phyloP scores from a whole-genome alignment of 208 protist species.

The Spongospora subterranea region DNA sequence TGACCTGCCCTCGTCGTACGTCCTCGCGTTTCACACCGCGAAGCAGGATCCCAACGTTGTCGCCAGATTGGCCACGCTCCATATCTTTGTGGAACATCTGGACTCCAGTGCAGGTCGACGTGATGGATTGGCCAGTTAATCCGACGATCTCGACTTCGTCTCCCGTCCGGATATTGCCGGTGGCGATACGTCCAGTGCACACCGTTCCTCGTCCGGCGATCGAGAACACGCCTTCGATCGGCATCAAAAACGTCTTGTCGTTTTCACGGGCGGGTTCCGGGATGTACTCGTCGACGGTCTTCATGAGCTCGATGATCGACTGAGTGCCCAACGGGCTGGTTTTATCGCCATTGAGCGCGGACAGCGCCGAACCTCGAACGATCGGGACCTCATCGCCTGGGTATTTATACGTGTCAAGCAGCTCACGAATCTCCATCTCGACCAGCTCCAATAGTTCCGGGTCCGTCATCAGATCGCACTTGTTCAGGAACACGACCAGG shows the following conservation, averaged over 20 bases:
- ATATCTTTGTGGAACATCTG: conserved; percentile 75
- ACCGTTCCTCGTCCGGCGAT: conserved; percentile 90
- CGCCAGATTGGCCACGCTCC: conserved; percentile 91
- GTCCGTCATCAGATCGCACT: conserved; percentile 89
- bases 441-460: conserved; percentile 89
- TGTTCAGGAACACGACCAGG: conserved; percentile 98
- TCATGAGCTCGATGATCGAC: conserved; percentile 88
- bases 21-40: conserved; percentile 87
- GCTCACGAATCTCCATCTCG: conserved; percentile 91
- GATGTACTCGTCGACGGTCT: conserved; percentile 88
- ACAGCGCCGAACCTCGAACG: conserved; percentile 90
- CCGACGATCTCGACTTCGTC: conserved; percentile 95
- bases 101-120: conserved; percentile 65
- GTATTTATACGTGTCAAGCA: conserved; percentile 75
- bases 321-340: conserved; percentile 76
- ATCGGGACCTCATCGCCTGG: conserved; percentile 80
- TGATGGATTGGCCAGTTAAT: conserved; percentile 73
- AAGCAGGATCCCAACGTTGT: conserved; percentile 95
- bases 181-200: conserved; percentile 90
- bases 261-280: conserved; percentile 88
- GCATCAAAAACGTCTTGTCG: conserved; percentile 96
- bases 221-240: conserved; percentile 92
- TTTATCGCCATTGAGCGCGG: conserved; percentile 91
- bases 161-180: conserved; percentile 76
- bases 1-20: conserved; percentile 74